Evolutionary conservation across 2,329 filamentous ascomycete genomes (phyloP), one percentile per base, ranked within the genome.

Genomic region (Pyrenochaeta sp.): DNA sequence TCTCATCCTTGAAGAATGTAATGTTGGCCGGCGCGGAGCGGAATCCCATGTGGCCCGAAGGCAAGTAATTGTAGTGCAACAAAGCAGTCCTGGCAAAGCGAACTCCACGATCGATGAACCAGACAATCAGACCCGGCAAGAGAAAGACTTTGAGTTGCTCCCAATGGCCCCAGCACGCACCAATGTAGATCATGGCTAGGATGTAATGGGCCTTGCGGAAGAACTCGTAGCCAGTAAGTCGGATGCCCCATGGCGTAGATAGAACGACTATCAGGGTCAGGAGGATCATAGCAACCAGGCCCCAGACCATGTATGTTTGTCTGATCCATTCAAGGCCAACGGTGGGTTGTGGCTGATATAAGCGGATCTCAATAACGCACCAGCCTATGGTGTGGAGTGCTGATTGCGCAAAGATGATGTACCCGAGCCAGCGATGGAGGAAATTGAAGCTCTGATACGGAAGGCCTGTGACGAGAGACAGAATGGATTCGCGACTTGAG

Each of bases 121-220:
- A 87, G 11, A 90, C 76, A 1, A 82, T 72, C 4, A 91, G 69
- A 0, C 81, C 81, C 0, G 87, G 63, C 1, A 66, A 37, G 17
- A 66, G 57, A 40, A 65, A 66, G 11, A 62, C 60, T 32, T 63
- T 58, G 9, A 91, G 74, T 36, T 84, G 74, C 36, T 77, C 67
- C 88, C 88, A 92, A 63, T 92, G 88, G 1, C 80, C 87, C 81
- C 86, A 90, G 68, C 86, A 87, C 3, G 86, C 87, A 4, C 86
- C 88, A 9, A 91, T 81, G 67, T 89, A 92, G 4, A 90, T 67
- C 73, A 87, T 83, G 8, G 87, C 88, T 2, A 90, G 74, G 9
- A 90, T 74, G 56, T 89, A 89, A 63, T 91, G 88, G 0, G 81
- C 73, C 63, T 89, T 90, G 48, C 87, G 80, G 76, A 91, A 91